These are phyloP conservation scores for Sclerotinia spermophila DNA, from an alignment of 2,329 filamentous ascomycete genomes.

Conservation along the genomic window DNA sequence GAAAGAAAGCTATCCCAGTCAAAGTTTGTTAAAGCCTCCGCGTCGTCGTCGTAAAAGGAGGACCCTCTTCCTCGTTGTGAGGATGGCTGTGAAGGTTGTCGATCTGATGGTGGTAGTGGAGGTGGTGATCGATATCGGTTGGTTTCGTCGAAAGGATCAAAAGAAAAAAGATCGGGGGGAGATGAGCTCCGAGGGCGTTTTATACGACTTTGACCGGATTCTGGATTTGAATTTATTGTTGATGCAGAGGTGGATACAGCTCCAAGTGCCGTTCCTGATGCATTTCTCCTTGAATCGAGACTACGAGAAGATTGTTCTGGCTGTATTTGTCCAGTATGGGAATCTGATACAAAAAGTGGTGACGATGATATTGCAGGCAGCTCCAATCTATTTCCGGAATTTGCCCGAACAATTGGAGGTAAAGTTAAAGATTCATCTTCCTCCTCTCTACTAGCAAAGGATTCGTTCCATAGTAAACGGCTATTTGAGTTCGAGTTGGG, in stretches of 20 bases:
- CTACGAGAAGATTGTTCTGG: not conserved
- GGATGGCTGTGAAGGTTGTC: not conserved
- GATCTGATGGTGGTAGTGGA: not conserved
- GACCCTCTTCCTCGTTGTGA: not conserved
- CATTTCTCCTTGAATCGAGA: not conserved
- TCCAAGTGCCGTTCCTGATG: not conserved
- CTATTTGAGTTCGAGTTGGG: not conserved
- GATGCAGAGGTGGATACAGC: not conserved
- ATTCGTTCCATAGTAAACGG: not conserved
- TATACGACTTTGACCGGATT: not conserved
- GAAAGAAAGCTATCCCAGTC: conserved; percentile 7
- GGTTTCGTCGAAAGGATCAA: not conserved
- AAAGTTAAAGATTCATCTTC: conserved; percentile 10
- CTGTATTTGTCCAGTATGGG: not conserved
- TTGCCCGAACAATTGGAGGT: conserved; percentile 10
- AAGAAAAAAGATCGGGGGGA: not conserved
- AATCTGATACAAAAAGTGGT: conserved; percentile 12
- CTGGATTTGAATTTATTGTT: not conserved
- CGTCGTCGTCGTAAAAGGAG: not conserved
- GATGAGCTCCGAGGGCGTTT: conserved; percentile 1
- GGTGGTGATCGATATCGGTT: conserved; percentile 3
- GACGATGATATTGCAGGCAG: conserved; percentile 2
- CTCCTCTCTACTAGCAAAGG: not conserved
- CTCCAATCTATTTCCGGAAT: not conserved
- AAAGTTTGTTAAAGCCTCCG: not conserved